Evolutionary conservation across 257 asterid genomes (phyloP), one percentile per base, ranked within the genome.

Genomic region (Lycium barbarum): DNA sequence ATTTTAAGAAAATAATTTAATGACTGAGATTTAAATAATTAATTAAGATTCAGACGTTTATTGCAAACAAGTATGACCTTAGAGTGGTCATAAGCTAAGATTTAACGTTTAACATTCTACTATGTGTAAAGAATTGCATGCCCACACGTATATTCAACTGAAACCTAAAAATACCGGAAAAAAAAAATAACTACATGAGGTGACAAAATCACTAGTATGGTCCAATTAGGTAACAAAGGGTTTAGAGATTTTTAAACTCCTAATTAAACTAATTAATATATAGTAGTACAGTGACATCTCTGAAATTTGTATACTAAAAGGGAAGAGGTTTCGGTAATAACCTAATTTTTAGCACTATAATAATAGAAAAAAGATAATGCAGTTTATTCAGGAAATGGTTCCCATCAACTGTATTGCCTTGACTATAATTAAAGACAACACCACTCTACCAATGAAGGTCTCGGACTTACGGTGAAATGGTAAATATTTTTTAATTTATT

Each of bases 161-260:
- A 74, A 49, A 49, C 20, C 62, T 49, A 73, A 73, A 40, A 47
- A 47, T 47, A 73, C 59, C 59, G 6, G 45, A 2, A n/a, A 9
- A 40, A 40, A 2, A 40, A n/a, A n/a, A 9, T 2, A 22, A 49
- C 13, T 74, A 74, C 4, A 3, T 45, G 20, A 5, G 13, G 20
- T 74, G 59, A 20, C 38, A 74, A 49, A 73, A 49, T 74, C 81
- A 49, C 20, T 74, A 47, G 81, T 76, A 12, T 76, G 82, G 65
- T 49, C 81, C 82, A 76, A 70, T 70, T 70, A 51, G 26, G 82
- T 76, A 76, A 49, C 0, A 3, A 51, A 49, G 43, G 9, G 11
- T 22, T 76, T 76, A 6, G 4, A 26, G 47, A 74, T 51, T 49
- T 3, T 8, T 76, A 51, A 76, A 0, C 62, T 22, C 20, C 62